Conservation (phyloP, 805 yeast species). For the Metschnikowia noctiluminum region DNA sequence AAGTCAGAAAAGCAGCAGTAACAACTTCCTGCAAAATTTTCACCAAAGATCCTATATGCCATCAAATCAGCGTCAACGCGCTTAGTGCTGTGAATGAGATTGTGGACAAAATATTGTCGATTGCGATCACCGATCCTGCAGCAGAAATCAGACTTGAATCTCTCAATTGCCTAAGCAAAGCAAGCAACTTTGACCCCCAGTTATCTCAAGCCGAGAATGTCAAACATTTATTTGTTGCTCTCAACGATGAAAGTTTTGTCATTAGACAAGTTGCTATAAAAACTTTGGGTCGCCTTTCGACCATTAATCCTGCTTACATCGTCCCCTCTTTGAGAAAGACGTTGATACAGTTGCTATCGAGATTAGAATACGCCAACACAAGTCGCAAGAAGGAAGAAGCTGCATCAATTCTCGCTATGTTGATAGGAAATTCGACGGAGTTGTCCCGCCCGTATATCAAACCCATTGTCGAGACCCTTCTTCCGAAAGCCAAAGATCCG, state of each 20-base stretch:
- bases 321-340: slow-evolving; percentile 90
- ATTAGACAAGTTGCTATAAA: slow-evolving; percentile 75
- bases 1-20: slow-evolving; percentile 81
- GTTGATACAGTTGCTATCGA: slow-evolving; percentile 78
- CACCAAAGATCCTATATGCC: slow-evolving; percentile 76
- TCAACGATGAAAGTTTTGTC: slow-evolving; percentile 85
- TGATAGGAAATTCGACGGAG: slow-evolving; percentile 74
- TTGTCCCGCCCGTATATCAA: slow-evolving; percentile 88
- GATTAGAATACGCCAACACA: slow-evolving; percentile 76
- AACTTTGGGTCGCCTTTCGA: slow-evolving; percentile 78
- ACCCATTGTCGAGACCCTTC: slow-evolving; percentile 80
- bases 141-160: slow-evolving; percentile 84
- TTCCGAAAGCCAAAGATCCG: slow-evolving; percentile 70
- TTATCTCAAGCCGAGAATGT: slow-evolving; percentile 92
- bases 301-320: slow-evolving; percentile 91
- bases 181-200: slow-evolving; percentile 81
- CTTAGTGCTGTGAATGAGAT: slow-evolving; percentile 82
- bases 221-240: slow-evolving; percentile 75
- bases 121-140: slow-evolving; percentile 84
- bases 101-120: slow-evolving; percentile 70
- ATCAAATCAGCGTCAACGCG: slow-evolving; percentile 77
- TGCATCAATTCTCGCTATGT: slow-evolving; percentile 66
- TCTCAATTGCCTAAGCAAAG: slow-evolving; percentile 56
- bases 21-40: slow-evolving; percentile 77
- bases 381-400: slow-evolving; percentile 81